Conservation (phyloP, 2,329 filamentous ascomycete genomes). For the Atkinsonella texensis region DNA sequence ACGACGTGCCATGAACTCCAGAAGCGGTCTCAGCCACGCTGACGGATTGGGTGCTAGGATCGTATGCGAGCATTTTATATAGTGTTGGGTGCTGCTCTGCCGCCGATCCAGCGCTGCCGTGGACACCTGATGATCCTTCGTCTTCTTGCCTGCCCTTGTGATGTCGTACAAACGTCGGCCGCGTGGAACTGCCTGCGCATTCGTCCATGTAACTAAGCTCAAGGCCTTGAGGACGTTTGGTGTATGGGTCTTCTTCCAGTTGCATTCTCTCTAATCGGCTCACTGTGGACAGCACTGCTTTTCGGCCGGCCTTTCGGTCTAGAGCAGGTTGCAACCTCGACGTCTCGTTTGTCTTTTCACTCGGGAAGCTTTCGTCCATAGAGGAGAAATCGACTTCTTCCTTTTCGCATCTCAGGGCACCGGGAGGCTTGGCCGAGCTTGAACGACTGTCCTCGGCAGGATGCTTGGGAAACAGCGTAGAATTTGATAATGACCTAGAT, state of each 20-base stretch:
- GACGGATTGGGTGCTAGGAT: conserved; percentile 44
- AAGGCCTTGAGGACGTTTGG: conserved; percentile 33
- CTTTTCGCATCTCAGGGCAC: conserved; percentile 7
- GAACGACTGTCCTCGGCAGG: not conserved
- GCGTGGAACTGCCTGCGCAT: conserved; percentile 20
- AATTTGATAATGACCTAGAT: conserved; percentile 14
- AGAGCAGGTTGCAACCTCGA: conserved; percentile 19
- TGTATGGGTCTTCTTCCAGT: conserved; percentile 26
- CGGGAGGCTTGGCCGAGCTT: not conserved
- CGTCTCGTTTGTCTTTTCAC: conserved; percentile 10
- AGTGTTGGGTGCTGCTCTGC: conserved; percentile 6
- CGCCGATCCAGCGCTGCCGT: not conserved
- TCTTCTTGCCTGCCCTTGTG: conserved; percentile 7
- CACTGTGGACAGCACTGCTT: conserved; percentile 2
- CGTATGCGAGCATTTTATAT: conserved; percentile 58
- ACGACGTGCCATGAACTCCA: conserved; percentile 33
- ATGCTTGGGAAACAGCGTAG: conserved; percentile 14
- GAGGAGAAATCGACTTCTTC: conserved; percentile 23
- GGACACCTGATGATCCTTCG: not conserved
- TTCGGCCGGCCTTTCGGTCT: conserved; percentile 12
- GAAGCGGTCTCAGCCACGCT: conserved; percentile 49
- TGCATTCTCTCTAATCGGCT: conserved; percentile 6
- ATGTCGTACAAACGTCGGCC: conserved; percentile 25
- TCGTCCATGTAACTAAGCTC: conserved; percentile 36
- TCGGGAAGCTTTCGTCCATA: conserved; percentile 30